Base-by-base conservation (phyloP, 2,329 filamentous ascomycete genomes). In the Pseudocercospora fuligena region DNA sequence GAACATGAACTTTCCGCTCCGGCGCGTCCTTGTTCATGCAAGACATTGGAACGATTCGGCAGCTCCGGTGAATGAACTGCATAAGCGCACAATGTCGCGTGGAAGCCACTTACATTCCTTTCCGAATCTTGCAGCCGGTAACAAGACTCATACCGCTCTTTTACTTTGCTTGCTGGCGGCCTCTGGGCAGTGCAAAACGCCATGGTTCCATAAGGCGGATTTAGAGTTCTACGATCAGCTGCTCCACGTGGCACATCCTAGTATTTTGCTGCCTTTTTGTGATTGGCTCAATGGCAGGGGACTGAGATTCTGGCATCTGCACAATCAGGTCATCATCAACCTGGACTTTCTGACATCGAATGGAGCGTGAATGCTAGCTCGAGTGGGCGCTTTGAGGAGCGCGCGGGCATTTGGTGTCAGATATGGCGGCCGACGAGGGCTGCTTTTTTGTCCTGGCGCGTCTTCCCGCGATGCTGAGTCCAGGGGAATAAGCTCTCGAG, bases 121-220 rank as follows among this genome's bases (percentile, higher is more conserved):
- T 25, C 21, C 51, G 46, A 49, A 21, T 27, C 51, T 12, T 54
- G 51, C 51, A 54, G 51, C 51, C 51, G 51, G 51, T 31, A 5
- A 21, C n/a, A 21, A 51, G n/a, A 51, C n/a, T 51, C n/a, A 19
- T 19, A 19, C 14, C 19, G 14, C 14, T 19, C 14, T 46, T 21
- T 6, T n/a, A n/a, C n/a, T n/a, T n/a, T n/a, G n/a, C n/a, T n/a
- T 25, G 51, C 51, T 54, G 51, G 51, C 51, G 51, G 51, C 51
- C 25, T 29, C 51, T 29, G 23, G 51, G 51, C 51, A 27, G 51
- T 54, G 51, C 51, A 54, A 21, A 23, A 25, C 51, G 47, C 47
- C 19, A n/a, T 14, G 25, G 25, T 16, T 11, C 25, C 51, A n/a
- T 16, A 54, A n/a, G 51, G 51, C 51, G 21, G 51, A 31, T 27